These are phyloP conservation scores for Candida vaughaniae DNA, from an alignment of 805 yeast species.

Conservation along the genomic window DNA sequence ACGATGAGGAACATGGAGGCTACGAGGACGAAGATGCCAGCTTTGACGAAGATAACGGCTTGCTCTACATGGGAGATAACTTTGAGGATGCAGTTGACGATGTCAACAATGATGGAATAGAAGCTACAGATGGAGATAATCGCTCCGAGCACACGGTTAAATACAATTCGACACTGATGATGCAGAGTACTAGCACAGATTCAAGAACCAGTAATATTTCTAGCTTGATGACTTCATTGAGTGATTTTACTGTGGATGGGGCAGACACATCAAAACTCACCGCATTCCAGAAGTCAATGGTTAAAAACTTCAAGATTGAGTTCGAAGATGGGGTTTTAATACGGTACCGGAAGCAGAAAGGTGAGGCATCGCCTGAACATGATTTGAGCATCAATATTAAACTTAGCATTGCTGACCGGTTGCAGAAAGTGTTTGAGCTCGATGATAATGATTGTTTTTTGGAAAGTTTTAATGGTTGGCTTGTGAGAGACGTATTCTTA, in stretches of 20 bases:
- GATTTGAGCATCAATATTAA: slow-evolving; percentile 16
- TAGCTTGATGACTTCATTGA: slow-evolving; percentile 2
- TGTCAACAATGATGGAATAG: not conserved
- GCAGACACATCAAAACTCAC: slow-evolving; percentile 5
- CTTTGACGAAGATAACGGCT: not conserved
- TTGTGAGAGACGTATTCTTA: slow-evolving; percentile 73
- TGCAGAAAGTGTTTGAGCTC: slow-evolving; percentile 41
- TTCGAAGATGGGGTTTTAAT: slow-evolving; percentile 8
- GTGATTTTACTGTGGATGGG: not conserved
- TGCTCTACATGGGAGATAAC: not conserved
- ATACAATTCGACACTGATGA: not conserved
- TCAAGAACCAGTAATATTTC: slow-evolving; percentile 4
- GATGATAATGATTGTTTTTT: slow-evolving; percentile 53
- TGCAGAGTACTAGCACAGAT: slow-evolving; percentile 3
- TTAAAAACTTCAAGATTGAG: slow-evolving; percentile 22
- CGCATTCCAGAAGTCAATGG: slow-evolving; percentile 17
- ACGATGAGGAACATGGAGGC: slow-evolving; percentile 8
- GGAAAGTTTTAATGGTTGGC: slow-evolving; percentile 74
- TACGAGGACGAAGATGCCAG: slow-evolving; percentile 4
- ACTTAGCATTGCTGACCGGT: slow-evolving; percentile 32
- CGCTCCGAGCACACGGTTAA: not conserved
- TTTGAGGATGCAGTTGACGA: slow-evolving; percentile 8
- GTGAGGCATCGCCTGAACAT: not conserved
- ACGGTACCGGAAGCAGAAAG: not conserved
- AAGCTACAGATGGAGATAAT: not conserved